Percentiles rank a stretch among this genome's conserved stretches.
These are phyloP conservation scores for Penicillium ucsense DNA, from an alignment of 495 filamentous ascomycete genomes.

Conservation along the genomic window DNA sequence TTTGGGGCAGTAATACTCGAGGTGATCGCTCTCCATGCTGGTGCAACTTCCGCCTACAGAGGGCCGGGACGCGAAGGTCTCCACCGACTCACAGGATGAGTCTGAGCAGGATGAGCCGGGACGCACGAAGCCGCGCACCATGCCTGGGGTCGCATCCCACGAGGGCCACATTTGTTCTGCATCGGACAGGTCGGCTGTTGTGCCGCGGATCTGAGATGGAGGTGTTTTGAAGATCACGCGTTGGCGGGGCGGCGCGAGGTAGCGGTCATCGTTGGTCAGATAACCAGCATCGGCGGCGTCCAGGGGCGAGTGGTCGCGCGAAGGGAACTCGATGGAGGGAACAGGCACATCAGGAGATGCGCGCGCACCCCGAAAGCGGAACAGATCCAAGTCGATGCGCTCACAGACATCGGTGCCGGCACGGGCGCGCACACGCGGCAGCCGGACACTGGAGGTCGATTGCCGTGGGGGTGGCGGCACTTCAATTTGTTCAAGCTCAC, in stretches of 20 bases:
- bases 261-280: constrained; percentile 31
- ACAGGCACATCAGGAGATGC: constrained; percentile 35
- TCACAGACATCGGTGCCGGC: constrained; percentile 34
- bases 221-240: constrained; percentile 55
- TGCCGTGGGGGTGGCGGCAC: constrained; percentile 40
- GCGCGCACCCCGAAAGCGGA: constrained; percentile 17
- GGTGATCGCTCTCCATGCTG: constrained; percentile 52
- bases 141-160: constrained; percentile 22
- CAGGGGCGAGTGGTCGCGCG: constrained; percentile 15
- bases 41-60: constrained; percentile 60
- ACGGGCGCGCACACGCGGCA: constrained; percentile 36
- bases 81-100: constrained; percentile 59
- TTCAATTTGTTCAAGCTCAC: constrained; percentile 29
- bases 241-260: constrained; percentile 39
- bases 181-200: constrained; percentile 21
- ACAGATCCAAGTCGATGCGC: constrained; percentile 25
- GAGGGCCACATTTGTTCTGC: constrained; percentile 18
- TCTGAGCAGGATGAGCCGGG: constrained; percentile 54
- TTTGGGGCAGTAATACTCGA: constrained; percentile 46
- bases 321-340: constrained; percentile 50
- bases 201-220: constrained; percentile 42
- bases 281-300: constrained; percentile 12
- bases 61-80: constrained; percentile 53
- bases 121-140: constrained; percentile 36
- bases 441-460: constrained; percentile 40